Conservation (phyloP, 495 filamentous ascomycete genomes). For the Aspergillus bertholletiae region DNA sequence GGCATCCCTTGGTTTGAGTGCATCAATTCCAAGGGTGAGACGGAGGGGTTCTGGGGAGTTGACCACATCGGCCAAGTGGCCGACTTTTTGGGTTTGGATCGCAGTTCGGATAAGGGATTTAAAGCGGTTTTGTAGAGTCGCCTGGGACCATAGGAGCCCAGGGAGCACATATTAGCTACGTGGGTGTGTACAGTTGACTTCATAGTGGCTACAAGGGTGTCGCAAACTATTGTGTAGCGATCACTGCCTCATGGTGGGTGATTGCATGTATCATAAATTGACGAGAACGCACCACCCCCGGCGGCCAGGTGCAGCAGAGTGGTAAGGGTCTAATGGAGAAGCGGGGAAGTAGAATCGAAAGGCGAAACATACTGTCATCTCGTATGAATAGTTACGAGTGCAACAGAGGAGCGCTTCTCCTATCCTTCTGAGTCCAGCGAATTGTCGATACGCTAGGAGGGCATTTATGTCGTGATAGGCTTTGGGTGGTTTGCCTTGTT, state of each 20-base stretch:
- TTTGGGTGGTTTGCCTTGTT: constrained; percentile 2
- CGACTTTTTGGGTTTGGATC: constrained; percentile 56
- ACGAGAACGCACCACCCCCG: too few species aligned
- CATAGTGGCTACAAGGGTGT: background rate
- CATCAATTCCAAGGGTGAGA: constrained; percentile 55
- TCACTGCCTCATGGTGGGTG: too few species aligned
- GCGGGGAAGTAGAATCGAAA: background rate
- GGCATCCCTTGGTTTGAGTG: constrained; percentile 71
- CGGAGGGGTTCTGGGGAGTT: constrained; percentile 65
- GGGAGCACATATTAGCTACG: too few species aligned
- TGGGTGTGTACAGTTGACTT: too few species aligned
- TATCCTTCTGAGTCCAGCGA: background rate
- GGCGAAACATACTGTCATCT: background rate
- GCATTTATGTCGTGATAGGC: background rate
- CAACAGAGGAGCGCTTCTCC: background rate
- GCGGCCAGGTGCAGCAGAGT: background rate
- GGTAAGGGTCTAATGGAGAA: background rate
- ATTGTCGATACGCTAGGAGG: background rate
- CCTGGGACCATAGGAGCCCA: background rate
- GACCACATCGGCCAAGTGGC: constrained; percentile 66
- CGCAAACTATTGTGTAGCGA: too few species aligned
- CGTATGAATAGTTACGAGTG: background rate
- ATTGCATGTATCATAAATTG: too few species aligned
- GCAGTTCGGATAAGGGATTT: constrained; percentile 27
- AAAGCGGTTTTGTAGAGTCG: constrained; percentile 20